phyloP scores from a whole-genome alignment of 1,284 basidiomycete genomes.

The Trametes versicolor region DNA sequence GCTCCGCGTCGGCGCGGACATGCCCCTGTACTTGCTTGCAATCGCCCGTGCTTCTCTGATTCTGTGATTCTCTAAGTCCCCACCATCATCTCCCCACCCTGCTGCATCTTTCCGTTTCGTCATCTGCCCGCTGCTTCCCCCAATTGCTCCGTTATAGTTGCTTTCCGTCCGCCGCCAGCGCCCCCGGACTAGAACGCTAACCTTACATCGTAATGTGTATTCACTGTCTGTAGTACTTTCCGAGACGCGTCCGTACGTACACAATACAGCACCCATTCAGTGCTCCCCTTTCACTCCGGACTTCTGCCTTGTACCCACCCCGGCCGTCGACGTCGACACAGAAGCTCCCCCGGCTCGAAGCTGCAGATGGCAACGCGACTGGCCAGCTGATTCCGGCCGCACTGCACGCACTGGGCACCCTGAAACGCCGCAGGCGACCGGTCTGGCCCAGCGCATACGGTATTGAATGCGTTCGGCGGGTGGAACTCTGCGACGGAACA shows the following conservation, averaged over 20 bases:
- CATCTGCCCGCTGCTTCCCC: neutral
- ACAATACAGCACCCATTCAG: too few relatives aligned
- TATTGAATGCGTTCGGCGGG: neutral
- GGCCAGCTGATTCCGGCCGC: neutral
- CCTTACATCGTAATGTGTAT: constrained; percentile 18
- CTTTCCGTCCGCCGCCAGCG: neutral
- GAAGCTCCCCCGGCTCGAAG: too few relatives aligned
- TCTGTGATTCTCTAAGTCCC: neutral
- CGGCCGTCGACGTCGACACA: too few relatives aligned
- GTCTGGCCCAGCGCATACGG: neutral
- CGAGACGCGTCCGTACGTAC: neutral
- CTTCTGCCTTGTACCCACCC: neutral
- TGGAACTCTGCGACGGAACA: neutral
- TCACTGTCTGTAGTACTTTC: constrained; percentile 4
- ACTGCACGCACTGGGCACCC: neutral
- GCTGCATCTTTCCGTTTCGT: neutral
- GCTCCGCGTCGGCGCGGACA: constrained; percentile 3
- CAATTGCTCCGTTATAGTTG: constrained; percentile 1
- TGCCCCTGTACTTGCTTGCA: neutral
- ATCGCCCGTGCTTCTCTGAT: neutral
- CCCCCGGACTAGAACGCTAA: constrained; percentile 12
- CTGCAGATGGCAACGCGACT: too few relatives aligned
- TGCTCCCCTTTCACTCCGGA: neutral
- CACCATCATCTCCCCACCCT: neutral
- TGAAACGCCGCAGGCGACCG: neutral